Evolutionary conservation across 192 early-diverging fungal genomes (phyloP).

Genomic region (Podila clonocystis): DNA sequence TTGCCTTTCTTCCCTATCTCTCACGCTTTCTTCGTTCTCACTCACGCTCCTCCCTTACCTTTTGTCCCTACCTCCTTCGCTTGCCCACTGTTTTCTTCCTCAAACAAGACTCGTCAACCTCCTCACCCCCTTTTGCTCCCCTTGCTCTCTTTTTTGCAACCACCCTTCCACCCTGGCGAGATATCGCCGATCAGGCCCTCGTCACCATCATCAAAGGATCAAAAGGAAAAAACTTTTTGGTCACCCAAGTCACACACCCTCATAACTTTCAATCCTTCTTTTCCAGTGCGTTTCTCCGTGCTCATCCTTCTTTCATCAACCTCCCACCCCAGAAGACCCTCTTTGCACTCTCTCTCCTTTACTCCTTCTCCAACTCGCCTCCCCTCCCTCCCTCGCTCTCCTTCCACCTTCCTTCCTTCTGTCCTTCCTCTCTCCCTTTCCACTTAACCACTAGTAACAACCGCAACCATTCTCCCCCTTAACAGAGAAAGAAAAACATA

Average conservation of each 20-base stretch:
- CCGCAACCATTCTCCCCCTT: neutral
- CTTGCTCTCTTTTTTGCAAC: no score
- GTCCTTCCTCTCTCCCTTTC: neutral
- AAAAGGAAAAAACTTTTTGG: no score
- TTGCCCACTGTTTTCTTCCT: neutral
- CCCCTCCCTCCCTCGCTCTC: no score
- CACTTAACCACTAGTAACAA: neutral
- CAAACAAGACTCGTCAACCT: neutral
- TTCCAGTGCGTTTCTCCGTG: neutral
- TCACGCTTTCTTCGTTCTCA: neutral
- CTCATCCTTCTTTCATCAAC: neutral
- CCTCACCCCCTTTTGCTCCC: no score
- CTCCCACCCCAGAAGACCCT: no score
- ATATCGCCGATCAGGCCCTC: slow-evolving; percentile 3
- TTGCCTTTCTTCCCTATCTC: neutral
- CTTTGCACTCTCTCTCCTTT: neutral
- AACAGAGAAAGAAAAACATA: neutral
- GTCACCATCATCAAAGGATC: no score
- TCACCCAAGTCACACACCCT: neutral
- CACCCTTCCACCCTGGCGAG: neutral
- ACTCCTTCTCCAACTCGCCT: neutral
- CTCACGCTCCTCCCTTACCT: neutral
- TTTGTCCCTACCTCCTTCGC: neutral
- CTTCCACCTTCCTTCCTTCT: neutral
- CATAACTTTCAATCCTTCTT: neutral